phyloP scores from a whole-genome alignment of 2,329 filamentous ascomycete species.

The Pseudocercospora cruenta region DNA sequence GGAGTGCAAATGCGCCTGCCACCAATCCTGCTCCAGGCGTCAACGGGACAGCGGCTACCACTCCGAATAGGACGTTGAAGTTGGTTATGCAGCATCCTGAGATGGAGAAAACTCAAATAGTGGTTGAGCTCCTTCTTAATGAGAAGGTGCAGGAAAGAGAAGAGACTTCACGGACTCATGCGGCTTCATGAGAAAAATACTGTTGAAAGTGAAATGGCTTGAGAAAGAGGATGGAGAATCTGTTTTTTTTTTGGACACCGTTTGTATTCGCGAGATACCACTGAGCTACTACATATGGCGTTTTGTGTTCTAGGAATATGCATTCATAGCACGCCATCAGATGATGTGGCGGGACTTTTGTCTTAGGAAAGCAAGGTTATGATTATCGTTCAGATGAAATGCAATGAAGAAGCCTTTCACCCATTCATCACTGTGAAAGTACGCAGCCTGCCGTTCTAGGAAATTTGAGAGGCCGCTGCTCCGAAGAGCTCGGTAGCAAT shows the following conservation, averaged over 20 bases:
- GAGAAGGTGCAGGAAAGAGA: conserved; percentile 61
- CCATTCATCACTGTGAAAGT: no score
- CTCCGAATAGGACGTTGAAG: conserved; percentile 75
- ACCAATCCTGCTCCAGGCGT: conserved; percentile 23
- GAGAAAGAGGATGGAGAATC: no score
- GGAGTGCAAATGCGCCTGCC: conserved; percentile 44
- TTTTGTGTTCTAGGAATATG: neutral
- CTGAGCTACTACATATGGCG: conserved; percentile 7
- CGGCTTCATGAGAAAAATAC: neutral
- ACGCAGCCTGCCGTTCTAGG: no score
- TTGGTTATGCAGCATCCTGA: conserved; percentile 94
- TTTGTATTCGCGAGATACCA: conserved; percentile 22
- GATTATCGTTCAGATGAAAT: neutral
- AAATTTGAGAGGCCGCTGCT: neutral
- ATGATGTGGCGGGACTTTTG: neutral
- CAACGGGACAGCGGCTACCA: conserved; percentile 36
- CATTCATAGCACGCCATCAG: neutral
- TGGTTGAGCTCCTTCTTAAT: conserved; percentile 90
- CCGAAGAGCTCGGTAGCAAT: neutral
- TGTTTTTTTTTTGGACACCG: neutral
- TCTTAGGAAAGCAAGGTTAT: neutral
- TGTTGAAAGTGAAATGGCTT: no score
- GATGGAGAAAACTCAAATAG: conserved; percentile 78
- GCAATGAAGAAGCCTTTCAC: no score
- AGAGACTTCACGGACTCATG: neutral